A percentile compares a stretch with the other conserved stretches of the same genome.
Conservation (phyloP, 2,329 filamentous ascomycete species). For the Neonectria magnoliae region DNA sequence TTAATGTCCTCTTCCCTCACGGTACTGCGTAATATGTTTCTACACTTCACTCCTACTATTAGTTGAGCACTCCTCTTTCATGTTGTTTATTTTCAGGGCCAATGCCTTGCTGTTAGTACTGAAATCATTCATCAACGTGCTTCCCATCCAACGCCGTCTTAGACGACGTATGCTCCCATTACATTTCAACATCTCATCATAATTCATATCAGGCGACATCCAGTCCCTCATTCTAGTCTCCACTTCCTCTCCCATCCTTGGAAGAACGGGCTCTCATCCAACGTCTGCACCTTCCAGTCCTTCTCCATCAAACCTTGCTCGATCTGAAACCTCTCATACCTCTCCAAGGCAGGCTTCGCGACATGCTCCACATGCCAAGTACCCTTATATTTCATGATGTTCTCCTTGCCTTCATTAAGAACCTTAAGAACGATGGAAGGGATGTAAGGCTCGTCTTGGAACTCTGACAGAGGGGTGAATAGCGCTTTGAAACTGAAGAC, state of each 20-base stretch:
- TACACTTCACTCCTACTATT: too few species aligned
- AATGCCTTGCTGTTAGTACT: neutral
- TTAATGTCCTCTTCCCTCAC: too few species aligned
- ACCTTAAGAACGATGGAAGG: slow-evolving; percentile 76
- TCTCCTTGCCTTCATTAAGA: slow-evolving; percentile 68
- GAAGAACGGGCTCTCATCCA: slow-evolving; percentile 81
- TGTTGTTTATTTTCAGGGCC: too few species aligned
- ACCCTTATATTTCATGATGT: slow-evolving; percentile 81
- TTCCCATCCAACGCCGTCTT: neutral
- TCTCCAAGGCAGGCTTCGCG: slow-evolving; percentile 70
- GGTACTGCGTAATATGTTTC: too few species aligned
- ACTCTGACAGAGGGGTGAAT: slow-evolving; percentile 78
- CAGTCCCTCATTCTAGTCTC: slow-evolving; percentile 15
- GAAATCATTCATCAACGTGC: neutral
- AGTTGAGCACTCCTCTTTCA: too few species aligned
- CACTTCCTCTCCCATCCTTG: slow-evolving; percentile 68
- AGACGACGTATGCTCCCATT: neutral
- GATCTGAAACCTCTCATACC: slow-evolving; percentile 73
- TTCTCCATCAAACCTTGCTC: slow-evolving; percentile 66
- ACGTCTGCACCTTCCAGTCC: slow-evolving; percentile 73
- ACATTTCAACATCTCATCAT: neutral
- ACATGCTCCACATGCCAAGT: slow-evolving; percentile 83
- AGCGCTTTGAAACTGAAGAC: slow-evolving; percentile 91
- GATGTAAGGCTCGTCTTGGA: slow-evolving; percentile 77
- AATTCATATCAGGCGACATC: neutral